phyloP scores from a whole-genome alignment of 2,329 filamentous ascomycete genomes.

The Phaeophleospora eucalypticola region DNA sequence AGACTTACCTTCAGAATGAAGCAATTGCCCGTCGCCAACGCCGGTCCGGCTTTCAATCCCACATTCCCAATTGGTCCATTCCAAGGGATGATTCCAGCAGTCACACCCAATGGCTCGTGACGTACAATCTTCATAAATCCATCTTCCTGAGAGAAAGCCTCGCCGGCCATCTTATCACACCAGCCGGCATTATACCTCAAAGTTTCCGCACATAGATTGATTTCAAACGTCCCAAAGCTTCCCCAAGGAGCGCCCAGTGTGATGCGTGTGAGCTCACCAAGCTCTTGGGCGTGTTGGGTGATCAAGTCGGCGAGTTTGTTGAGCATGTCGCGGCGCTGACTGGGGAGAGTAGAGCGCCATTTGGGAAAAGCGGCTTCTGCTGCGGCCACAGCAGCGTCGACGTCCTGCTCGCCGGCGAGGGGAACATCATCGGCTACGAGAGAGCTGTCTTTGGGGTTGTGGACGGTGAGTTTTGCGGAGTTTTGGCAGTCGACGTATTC shows the following conservation, averaged over 20 bases:
- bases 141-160: conserved; percentile 22
- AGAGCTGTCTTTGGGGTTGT: conserved; percentile 48
- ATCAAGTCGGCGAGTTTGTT: conserved; percentile 56
- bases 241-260: conserved; percentile 46
- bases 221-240: conserved; percentile 44
- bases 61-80: conserved; percentile 70
- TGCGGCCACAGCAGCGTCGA: conserved; percentile 52
- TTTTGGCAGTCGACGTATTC: conserved; percentile 28
- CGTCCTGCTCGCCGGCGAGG: conserved; percentile 51
- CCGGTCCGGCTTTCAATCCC: conserved; percentile 70
- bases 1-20: conserved; percentile 51
- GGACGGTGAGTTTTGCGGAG: conserved; percentile 44
- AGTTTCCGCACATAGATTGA: conserved; percentile 37
- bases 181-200: conserved; percentile 39
- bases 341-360: conserved; percentile 61
- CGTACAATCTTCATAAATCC: conserved; percentile 41
- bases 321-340: conserved; percentile 63
- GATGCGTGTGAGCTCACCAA: conserved; percentile 47
- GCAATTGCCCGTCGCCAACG: conserved; percentile 53
- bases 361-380: conserved; percentile 62
- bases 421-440: conserved; percentile 47
- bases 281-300: conserved; percentile 46
- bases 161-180: conserved; percentile 22
- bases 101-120: conserved; percentile 30
- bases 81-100: conserved; percentile 58